A percentile compares a stretch with the other conserved stretches of the same genome.
phyloP scores from a whole-genome alignment of 345 rosid species.

The Acer campestre region DNA sequence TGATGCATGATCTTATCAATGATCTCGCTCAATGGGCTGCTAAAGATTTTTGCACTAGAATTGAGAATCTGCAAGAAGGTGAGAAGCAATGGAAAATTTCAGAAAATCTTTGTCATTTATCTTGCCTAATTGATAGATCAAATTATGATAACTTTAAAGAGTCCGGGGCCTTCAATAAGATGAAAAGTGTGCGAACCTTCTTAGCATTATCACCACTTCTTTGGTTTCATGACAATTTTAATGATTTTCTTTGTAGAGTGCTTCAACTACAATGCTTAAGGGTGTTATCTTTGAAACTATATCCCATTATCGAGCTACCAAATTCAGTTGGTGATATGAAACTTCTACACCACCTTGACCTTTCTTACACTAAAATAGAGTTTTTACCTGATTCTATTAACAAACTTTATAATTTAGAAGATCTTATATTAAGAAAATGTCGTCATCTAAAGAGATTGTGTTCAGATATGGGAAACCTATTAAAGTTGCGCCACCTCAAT shows the following conservation, averaged over 20 bases:
- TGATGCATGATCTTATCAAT: slow-evolving; percentile 23
- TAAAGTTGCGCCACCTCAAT: slow-evolving; percentile 1
- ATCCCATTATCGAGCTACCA: not conserved
- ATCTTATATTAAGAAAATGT: not conserved
- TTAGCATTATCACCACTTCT: not conserved
- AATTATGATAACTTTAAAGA: not conserved
- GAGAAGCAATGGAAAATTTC: not conserved
- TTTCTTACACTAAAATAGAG: not conserved
- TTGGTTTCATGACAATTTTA: not conserved
- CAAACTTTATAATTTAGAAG: slow-evolving; percentile 11
- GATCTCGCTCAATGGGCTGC: slow-evolving; percentile 20
- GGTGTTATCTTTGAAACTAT: slow-evolving; percentile 16
- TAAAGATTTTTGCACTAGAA: not conserved
- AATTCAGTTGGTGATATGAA: not conserved
- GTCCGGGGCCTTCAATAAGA: not conserved
- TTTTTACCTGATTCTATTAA: slow-evolving; percentile 4
- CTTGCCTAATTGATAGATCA: not conserved
- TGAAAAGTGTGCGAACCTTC: slow-evolving; percentile 4
- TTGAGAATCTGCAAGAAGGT: not conserved
- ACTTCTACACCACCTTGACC: slow-evolving; percentile 13
- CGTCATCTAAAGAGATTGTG: not conserved
- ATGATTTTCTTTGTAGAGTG: not conserved
- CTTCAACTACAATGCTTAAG: not conserved
- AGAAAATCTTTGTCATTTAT: not conserved
- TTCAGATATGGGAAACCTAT: slow-evolving; percentile 4